Evolutionary conservation across 352 stramenopile species (phyloP), one percentile per base, ranked within the genome.

Genomic region (Phytopythium litorale): DNA sequence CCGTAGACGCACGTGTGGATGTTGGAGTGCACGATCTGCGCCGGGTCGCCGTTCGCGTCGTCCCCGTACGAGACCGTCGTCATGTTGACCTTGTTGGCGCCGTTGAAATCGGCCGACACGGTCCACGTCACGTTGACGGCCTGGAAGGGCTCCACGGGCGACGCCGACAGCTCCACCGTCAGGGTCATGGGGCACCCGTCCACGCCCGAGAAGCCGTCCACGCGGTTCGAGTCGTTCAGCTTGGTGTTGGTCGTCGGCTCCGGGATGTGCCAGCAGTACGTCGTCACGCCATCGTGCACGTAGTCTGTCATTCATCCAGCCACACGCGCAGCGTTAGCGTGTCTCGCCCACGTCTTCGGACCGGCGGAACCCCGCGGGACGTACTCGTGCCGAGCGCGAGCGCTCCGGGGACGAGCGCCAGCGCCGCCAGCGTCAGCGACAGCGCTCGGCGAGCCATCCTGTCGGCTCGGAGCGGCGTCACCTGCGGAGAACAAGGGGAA

Each of bases 21-120:
- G 51, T 87, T 87, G 19, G 78, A 87, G 72, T 87, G 78, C 59
- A 87, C 75, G 56, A 87, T 87, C 60, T 87, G 78, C 35, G 75
- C 73, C n/a, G 63, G 64, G 25, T 57, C 56, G 9, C 78, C 75
- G n/a, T 37, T 68, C 13, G 58, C 25, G 56, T 84, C 71, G 15
- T 63, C 43, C 0, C 68, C 75, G 61, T 83, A 84, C 15, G 68
- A 64, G 16, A 87, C 50, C 11, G 70, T 60, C 13, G 75, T 83
- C 75, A 81, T 81, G 48, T 87, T 84, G 21, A 87, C 68, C 25
- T 66, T 38, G 60, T 79, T 83, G 23, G 48, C 12, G 32, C 61
- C 63, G 58, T 46, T 60, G 28, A 87, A 87, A 56, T 87, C 64
- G 19, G 75, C 78, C n/a, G 46, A 55, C 23, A 81, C 75, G 0